Conservation (phyloP, 169 alveolate genomes). For the Cryptosporidium ubiquitum region DNA sequence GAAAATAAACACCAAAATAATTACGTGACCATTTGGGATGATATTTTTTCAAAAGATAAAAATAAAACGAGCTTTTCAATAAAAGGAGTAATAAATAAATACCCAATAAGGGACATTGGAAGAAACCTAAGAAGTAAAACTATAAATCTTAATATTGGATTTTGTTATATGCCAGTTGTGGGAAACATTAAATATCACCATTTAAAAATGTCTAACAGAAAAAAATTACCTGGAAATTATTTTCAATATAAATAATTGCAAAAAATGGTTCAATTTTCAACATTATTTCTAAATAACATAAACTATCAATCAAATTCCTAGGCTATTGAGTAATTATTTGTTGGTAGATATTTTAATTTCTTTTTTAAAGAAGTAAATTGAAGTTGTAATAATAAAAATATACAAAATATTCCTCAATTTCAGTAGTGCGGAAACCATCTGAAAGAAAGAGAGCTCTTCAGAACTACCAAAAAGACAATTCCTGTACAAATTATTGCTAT, state of each 20-base stretch:
- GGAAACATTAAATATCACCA: slow-evolving; percentile 46
- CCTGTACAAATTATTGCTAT: slow-evolving; percentile 17
- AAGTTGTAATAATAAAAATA: neutral
- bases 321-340: neutral
- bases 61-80: slow-evolving; percentile 2
- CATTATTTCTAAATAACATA: neutral
- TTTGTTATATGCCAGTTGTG: slow-evolving; percentile 67
- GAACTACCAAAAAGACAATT: slow-evolving; percentile 29
- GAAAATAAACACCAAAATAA: slow-evolving; percentile 72
- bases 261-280: neutral
- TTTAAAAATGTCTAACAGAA: neutral
- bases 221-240: slow-evolving; percentile 20
- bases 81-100: slow-evolving; percentile 47
- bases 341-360: neutral
- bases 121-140: slow-evolving; percentile 24
- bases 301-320: neutral
- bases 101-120: slow-evolving; percentile 59
- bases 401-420: neutral
- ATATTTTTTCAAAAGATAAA: slow-evolving; percentile 41
- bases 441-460: neutral
- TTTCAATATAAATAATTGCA: slow-evolving; percentile 31
- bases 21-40: slow-evolving; percentile 77
- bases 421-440: neutral
- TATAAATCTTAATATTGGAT: slow-evolving; percentile 39
- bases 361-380: neutral